Base-by-base conservation (phyloP, 2,329 filamentous ascomycete species). In the Seiridium unicorne region DNA sequence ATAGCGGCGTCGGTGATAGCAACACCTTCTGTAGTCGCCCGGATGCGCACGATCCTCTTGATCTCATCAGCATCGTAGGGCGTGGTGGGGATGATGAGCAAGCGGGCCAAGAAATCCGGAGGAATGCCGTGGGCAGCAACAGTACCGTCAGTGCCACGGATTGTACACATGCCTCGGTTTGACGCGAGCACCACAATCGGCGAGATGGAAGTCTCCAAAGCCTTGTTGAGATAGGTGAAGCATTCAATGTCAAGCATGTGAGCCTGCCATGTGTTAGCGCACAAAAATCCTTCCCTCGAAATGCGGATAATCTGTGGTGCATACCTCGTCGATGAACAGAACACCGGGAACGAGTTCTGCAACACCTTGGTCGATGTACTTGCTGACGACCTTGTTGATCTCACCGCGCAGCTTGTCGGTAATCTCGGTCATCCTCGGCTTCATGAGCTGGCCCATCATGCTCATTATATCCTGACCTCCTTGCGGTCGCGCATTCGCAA, bases 391-490 rank as follows among this genome's bases (percentile, higher is more conserved):
- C 81, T 98, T 98, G 86, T 99, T 97, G 81, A 99, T 98, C 80
- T 99, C 95, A 59, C 86, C 82, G 62, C 95, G 87, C 71, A 99
- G 81, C 81, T 99, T 99, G 78, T 99, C 95, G 36, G 95, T 99
- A 72, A 99, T 98, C 76, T 99, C 95, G 5, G 95, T 99, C 88
- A 97, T 97, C 82, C 96, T 96, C 63, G 95, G 95, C 84, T 98
- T 98, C 93, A 98, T 97, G 72, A 99, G 80, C 78, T 99, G 95
- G 70, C 95, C 95, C 94, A 99, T 98, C 95, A 99, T 98, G 81
- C 93, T 97, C 93, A 99, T 98, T 66, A 99, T 96, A 76, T 99
- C 95, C 81, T 99, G 95, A 49, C 95, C 95, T 57, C 95, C 95
- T 80, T 98, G 93, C 4, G 95, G 95, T 70, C 94, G 84, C 11